Base-by-base conservation (phyloP, 1,139 yeast genomes). In the Spencermartinsiella ligniputridi region DNA sequence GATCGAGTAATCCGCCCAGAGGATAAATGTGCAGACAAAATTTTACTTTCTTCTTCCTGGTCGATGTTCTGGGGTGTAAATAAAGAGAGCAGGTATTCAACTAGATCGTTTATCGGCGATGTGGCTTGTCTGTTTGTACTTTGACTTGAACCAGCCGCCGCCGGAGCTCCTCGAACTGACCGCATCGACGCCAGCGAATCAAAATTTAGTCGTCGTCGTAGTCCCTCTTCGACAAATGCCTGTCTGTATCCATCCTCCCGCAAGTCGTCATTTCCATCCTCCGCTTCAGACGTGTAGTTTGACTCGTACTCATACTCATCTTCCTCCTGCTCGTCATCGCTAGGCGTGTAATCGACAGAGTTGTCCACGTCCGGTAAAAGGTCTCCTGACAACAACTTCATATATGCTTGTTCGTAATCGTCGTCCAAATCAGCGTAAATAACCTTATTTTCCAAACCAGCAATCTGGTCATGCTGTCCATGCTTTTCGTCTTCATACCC, bases 351-450 rank as follows among this genome's bases (percentile, higher is more conserved):
- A 36, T 56, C 61, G 15, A 19, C 44, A 6, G 62, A 56, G 36
- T 50, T 50, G 35, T 57, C 62, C 40, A 50, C 37, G 2, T 58
- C 60, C 3, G 62, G 58, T 17, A 57, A 49, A 13, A 49, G 25
- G 12, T 49, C 52, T 1, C 60, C 61, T 29, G 50, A 41, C 8
- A 57, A 50, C 21, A 57, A 48, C 2, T 38, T 37, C 25, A 46
- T 33, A 34, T 57, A 54, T 9, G 52, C 52, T 2, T 37, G 38
- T 24, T 43, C 47, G 34, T 44, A 48, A 12, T 48, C 52, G 18
- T 46, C 52, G 32, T 47, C 41, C 27, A 52, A 39, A 4, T 43
- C 42, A 2, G 50, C 42, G 39, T 54, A 53, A 12, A 54, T 46
- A 18, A 52, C 40, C 19, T 46, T 36, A 35, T 48, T 49, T 19